These are phyloP conservation scores for Barnettozyma siamensis DNA, from an alignment of 805 yeast genomes.

Conservation along the genomic window DNA sequence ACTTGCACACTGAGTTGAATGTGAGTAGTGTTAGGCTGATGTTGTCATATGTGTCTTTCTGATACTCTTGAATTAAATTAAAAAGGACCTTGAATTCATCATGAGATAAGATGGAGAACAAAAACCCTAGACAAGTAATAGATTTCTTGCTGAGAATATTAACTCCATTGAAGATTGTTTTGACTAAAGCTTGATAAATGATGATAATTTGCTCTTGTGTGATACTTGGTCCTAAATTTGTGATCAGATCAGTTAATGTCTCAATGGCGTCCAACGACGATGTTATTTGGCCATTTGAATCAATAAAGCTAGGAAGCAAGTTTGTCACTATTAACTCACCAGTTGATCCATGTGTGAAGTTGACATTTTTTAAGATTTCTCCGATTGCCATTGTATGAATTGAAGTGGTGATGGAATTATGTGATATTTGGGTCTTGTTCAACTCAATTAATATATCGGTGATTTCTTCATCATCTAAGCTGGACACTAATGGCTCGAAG, in stretches of 20 bases:
- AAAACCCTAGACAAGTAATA: conserved; percentile 40
- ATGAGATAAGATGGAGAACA: conserved; percentile 27
- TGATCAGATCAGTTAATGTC: conserved; percentile 49
- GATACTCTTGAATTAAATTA: conserved; percentile 16
- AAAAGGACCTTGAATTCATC: conserved; percentile 22
- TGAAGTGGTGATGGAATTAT: conserved; percentile 25
- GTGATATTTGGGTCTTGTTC: conserved; percentile 16
- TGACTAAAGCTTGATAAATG: conserved; percentile 28
- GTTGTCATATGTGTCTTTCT: conserved; percentile 18
- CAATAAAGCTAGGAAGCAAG: conserved; percentile 35
- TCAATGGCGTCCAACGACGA: conserved; percentile 53
- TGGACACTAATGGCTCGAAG: conserved; percentile 33
- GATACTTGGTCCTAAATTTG: conserved; percentile 41
- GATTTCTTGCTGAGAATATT: conserved; percentile 48
- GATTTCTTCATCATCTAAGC: conserved; percentile 22
- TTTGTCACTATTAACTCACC: conserved; percentile 29
- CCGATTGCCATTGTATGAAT: conserved; percentile 25
- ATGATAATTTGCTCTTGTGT: conserved; percentile 29
- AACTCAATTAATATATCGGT: conserved; percentile 16
- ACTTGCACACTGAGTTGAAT: conserved; percentile 23
- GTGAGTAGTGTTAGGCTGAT: conserved; percentile 17
- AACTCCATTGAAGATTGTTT: conserved; percentile 33
- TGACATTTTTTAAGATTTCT: conserved; percentile 22
- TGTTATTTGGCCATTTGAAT: conserved; percentile 26
- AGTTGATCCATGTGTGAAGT: conserved; percentile 19